Evolutionary conservation across 129 eudicot genomes (phyloP).

Genomic region (Saussurea involucrata): DNA sequence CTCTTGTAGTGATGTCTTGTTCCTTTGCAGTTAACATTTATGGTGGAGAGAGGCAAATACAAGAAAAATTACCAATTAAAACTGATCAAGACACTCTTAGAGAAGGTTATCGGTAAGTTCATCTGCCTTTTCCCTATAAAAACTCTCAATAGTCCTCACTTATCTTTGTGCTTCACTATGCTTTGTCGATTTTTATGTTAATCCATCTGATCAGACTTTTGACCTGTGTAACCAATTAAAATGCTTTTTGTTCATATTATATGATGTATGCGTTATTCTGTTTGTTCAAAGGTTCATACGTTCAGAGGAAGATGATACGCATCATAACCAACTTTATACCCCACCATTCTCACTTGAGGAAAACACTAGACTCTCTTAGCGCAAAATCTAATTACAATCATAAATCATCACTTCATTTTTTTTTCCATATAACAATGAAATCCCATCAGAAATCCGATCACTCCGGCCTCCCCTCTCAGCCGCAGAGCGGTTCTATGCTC

Average conservation of each 20-base stretch:
- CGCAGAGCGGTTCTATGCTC: not conserved
- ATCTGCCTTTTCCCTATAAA: not conserved
- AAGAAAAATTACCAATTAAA: constrained; percentile 59
- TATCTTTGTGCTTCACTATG: not conserved
- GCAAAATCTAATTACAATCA: too few species aligned
- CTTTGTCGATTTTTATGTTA: not conserved
- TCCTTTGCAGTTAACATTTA: constrained; percentile 63
- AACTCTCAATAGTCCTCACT: not conserved
- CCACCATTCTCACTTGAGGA: too few species aligned
- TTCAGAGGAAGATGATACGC: constrained; percentile 94
- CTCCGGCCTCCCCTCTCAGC: not conserved
- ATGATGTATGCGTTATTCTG: not conserved
- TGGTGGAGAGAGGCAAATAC: constrained; percentile 48
- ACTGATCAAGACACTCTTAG: constrained; percentile 95
- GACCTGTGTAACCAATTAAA: constrained; percentile 1
- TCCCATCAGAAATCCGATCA: not conserved
- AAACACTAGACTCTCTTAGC: too few species aligned
- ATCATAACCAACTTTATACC: too few species aligned
- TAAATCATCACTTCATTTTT: not conserved
- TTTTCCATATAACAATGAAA: not conserved
- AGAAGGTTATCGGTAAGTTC: constrained; percentile 82
- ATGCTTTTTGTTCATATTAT: not conserved
- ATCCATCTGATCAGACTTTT: not conserved
- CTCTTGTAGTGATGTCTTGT: not conserved
- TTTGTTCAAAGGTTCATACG: constrained; percentile 65